Evolutionary conservation across 2,329 filamentous ascomycete species (phyloP), one percentile per base, ranked within the genome.

Genomic region (Trichoderma lentiforme): DNA sequence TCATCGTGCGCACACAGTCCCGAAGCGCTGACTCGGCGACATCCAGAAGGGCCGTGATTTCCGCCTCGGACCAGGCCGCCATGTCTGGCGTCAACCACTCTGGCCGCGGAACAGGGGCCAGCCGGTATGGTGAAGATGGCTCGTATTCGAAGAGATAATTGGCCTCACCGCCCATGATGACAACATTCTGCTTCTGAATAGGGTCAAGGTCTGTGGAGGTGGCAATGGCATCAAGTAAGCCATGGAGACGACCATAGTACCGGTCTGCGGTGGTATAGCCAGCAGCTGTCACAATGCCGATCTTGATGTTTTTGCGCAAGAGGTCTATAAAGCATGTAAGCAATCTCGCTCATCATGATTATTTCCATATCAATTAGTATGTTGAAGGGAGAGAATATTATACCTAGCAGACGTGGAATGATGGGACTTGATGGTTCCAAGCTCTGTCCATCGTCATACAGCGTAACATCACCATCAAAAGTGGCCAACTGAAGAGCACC

Each of bases 381-480:
- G 5, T 6, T 8, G 3, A 0, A 14, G 2, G 21, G 6, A n/a
- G 30, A 18, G 18, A 7, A 36, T 28, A 2, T 72, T 79, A 72
- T 78, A 86, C 86, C 81, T 21, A 91, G 80, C 47, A 91, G 85
- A 32, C 87, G 84, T 1, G 87, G 84, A 68, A 98, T 94, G 18
- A 97, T 90, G 0, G 94, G 92, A 79, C 93, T 97, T 18, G 89
- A 86, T 0, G 90, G 85, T 70, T 91, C 90, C 9, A 99, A 86
- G 74, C 90, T 93, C 77, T 94, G 87, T 14, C 96, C 96, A 78
- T 99, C 93, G 71, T 94, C 92, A 80, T 99, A 99, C 26, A 99
- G 87, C 1, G 96, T 99, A 65, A 99, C 94, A 82, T 99, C 96
- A 82, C 96, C 96, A 81, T 99, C 96, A 80, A 99, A 99, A 0